Base-by-base conservation (phyloP, 179 eudicot species). In the Actinidia polygama region DNA sequence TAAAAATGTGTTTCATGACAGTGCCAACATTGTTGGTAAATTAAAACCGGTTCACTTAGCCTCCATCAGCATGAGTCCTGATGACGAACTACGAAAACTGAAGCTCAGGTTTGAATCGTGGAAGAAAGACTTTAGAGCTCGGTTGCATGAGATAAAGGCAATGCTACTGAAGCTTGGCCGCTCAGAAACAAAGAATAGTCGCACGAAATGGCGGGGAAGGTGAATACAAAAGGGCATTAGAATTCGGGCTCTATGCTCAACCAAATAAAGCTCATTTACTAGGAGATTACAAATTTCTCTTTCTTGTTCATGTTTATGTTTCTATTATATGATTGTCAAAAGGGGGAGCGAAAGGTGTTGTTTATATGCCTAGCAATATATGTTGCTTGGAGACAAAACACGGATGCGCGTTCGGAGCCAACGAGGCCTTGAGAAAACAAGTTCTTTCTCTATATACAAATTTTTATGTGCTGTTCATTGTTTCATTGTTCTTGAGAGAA, bases 81-180 rank as follows among this genome's bases (percentile, higher is more conserved):
- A 81, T 19, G 88, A 80, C 49, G 95, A 93, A 83, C 91, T 94
- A 71, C 86, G 81, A 69, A 92, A 90, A 80, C 86, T 96, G 83
- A 93, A 90, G 78, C 44, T 80, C 68, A 90, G 90, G 78, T 96
- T 92, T 80, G 88, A 84, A 83, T 84, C 84, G 9, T 96, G 99
- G 98, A 92, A 92, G 85, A 91, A 86, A 85, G 98, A 93, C n/a
- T 96, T 91, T 83, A 94, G 85, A 79, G 83, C 59, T 74, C 89
- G 88, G 79, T 82, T 94, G 64, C 86, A 86, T 26, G 94, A 92
- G 88, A 86, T 95, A 19, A 87, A 90, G 83, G 75, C 82, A 44
- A 74, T 77, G 16, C 86, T 94, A 66, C 94, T 94, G 66, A 93
- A 91, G 82, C 84, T 89, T 74, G 87, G 84, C 47, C 83, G 83